A percentile compares a stretch with the other conserved stretches of the same genome.
Conservation (phyloP, 805 yeast species). For the Nematodospora valgi region DNA sequence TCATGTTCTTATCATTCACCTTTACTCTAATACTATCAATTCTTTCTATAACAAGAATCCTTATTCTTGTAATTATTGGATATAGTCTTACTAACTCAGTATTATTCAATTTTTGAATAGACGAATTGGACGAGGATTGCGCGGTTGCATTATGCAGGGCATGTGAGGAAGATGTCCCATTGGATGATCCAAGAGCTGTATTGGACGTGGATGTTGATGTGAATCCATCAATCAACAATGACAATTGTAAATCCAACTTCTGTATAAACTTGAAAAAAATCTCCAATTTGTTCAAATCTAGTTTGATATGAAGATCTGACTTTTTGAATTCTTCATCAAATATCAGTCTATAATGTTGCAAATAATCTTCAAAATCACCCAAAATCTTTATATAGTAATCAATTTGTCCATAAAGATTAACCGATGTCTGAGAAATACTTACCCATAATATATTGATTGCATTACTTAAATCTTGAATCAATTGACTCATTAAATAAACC, state of each 20-base stretch:
- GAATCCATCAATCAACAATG: slow-evolving; percentile 33
- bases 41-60: slow-evolving; percentile 26
- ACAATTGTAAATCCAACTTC: slow-evolving; percentile 27
- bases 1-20: slow-evolving; percentile 5
- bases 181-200: no score
- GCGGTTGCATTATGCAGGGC: no score
- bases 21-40: slow-evolving; percentile 16
- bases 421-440: slow-evolving; percentile 21
- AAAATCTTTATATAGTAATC: slow-evolving; percentile 34
- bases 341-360: slow-evolving; percentile 22
- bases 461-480: slow-evolving; percentile 22
- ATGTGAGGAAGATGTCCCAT: no score
- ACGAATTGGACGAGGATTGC: not conserved
- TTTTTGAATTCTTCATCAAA: slow-evolving; percentile 9
- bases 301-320: slow-evolving; percentile 4
- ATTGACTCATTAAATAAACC: slow-evolving; percentile 20
- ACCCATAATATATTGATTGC: slow-evolving; percentile 32
- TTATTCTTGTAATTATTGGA: slow-evolving; percentile 30
- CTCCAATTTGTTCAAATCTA: slow-evolving; percentile 12
- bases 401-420: slow-evolving; percentile 31
- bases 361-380: slow-evolving; percentile 39
- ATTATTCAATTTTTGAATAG: slow-evolving; percentile 14
- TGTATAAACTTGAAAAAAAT: slow-evolving; percentile 27
- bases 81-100: slow-evolving; percentile 33
- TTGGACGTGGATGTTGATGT: no score